Percentiles rank a stretch among this genome's conserved stretches.
These are phyloP conservation scores for Colletotrichum camelliae DNA, from an alignment of 2,329 filamentous ascomycete genomes.

Conservation along the genomic window DNA sequence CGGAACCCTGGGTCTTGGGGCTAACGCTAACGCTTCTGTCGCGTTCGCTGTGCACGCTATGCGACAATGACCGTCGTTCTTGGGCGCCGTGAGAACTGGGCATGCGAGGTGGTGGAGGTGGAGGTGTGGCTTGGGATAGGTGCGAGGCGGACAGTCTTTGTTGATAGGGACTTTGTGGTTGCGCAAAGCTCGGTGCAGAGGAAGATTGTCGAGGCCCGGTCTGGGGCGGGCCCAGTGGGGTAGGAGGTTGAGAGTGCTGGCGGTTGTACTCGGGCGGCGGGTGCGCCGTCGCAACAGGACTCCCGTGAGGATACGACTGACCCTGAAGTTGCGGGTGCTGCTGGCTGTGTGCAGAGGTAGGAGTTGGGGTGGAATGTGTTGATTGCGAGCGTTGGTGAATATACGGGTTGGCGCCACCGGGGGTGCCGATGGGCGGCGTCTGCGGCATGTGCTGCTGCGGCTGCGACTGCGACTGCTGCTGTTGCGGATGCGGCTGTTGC, in stretches of 20 bases:
- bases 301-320: slow-evolving; percentile 55
- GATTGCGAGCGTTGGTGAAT: slow-evolving; percentile 60
- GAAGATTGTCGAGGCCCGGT: slow-evolving; percentile 46
- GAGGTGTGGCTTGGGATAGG: slow-evolving; percentile 25
- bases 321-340: slow-evolving; percentile 61
- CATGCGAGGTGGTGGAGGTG: slow-evolving; percentile 40
- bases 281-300: slow-evolving; percentile 54
- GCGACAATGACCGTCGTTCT: slow-evolving; percentile 58
- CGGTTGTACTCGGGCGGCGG: slow-evolving; percentile 49
- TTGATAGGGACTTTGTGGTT: slow-evolving; percentile 66
- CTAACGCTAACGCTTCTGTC: slow-evolving; percentile 78
- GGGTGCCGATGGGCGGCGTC: slow-evolving; percentile 48
- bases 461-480: slow-evolving; percentile 30
- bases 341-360: slow-evolving; percentile 67
- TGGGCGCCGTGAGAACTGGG: slow-evolving; percentile 48
- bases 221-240: slow-evolving; percentile 58
- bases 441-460: slow-evolving; percentile 43
- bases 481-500: slow-evolving; percentile 31
- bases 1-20: slow-evolving; percentile 71
- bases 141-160: slow-evolving; percentile 46
- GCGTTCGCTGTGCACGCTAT: slow-evolving; percentile 66
- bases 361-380: slow-evolving; percentile 63
- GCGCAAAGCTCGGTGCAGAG: slow-evolving; percentile 47
- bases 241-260: slow-evolving; percentile 59
- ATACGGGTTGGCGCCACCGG: slow-evolving; percentile 38